Evolutionary conservation across 371 early-diverging fungal genomes (phyloP).

Genomic region (Lichtheimia corymbifera): DNA sequence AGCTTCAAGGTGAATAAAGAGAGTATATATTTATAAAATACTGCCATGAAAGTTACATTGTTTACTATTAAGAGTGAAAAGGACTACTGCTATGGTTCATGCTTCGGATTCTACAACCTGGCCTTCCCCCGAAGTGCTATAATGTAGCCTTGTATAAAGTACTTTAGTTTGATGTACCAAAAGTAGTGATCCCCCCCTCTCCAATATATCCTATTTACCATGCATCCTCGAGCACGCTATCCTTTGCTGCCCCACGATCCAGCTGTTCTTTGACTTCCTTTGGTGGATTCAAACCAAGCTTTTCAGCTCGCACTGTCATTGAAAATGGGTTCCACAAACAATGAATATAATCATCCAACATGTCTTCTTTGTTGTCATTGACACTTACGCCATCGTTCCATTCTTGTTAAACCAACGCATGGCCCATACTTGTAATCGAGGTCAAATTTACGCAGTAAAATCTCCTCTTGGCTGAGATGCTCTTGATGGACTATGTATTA

Average conservation of each 20-base stretch:
- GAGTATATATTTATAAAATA: too few species aligned
- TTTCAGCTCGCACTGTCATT: conserved; percentile 7
- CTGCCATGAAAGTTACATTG: too few species aligned
- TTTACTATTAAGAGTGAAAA: too few species aligned
- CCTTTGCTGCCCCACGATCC: not conserved
- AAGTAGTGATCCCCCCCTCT: too few species aligned
- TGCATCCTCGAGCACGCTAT: not conserved
- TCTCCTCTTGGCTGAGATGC: conserved; percentile 33
- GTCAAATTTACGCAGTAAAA: conserved; percentile 46
- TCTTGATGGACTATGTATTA: conserved; percentile 50
- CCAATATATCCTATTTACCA: too few species aligned
- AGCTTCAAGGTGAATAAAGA: too few species aligned
- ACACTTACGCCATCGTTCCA: conserved; percentile 49
- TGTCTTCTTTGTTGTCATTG: not conserved
- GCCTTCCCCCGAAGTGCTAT: too few species aligned
- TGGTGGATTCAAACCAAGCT: conserved; percentile 39
- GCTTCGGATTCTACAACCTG: too few species aligned
- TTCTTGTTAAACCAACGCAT: conserved; percentile 42
- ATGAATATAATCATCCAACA: not conserved
- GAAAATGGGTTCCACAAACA: not conserved
- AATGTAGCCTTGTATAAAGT: too few species aligned
- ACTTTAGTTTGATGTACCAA: too few species aligned
- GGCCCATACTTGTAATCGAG: conserved; percentile 44
- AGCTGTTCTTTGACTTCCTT: conserved; percentile 26
- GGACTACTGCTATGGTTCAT: too few species aligned